Evolutionary conservation across 2,329 filamentous ascomycete species (phyloP), one percentile per base, ranked within the genome.

Genomic region (Arthrocladium fulminans): DNA sequence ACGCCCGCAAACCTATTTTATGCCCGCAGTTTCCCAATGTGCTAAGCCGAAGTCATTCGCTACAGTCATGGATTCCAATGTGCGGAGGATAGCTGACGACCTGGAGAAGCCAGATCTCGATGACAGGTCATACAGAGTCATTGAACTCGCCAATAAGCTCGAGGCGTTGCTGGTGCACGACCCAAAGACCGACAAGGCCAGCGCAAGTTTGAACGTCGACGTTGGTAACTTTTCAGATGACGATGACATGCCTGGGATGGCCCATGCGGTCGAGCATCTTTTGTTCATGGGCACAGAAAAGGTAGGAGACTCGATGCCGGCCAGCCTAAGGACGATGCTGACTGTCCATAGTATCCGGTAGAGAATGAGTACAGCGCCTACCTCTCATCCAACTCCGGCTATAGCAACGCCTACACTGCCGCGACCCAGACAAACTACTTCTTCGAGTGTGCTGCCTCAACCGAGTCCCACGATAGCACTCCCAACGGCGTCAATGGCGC

Each of bases 221-320:
- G 90, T 96, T 29, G 92, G 92, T 53, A 94, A 87, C 67, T 96
- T 96, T 71, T 94, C 86, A 63, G 92, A 98, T 62, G 81, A 86
- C 56, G 79, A 84, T 56, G 86, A 88, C 59, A 88, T 97, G 79
- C 89, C 88, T 12, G 88, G 92, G 51, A 89, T 94, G 79, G 90
- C 90, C 45, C 92, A 97, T 71, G 89, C 88, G 5, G 88, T 97
- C 47, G 90, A 97, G 73, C 90, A 96, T 76, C 72, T 96, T 55
- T 73, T 98, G 20, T 98, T 98, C 72, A 97, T 98, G 92, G 92
- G 92, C 43, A 98, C 92, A 6, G 84, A 95, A 67, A 98, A 97
- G 74, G 81, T 83, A 65, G 54, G 65, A 55, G 20, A 9, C 8
- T 17, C 23, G 37, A 34, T 12, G 39, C 6, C 15, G 17, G 3